These are phyloP conservation scores for Lentinus tigrinus DNA, from an alignment of 768 basidiomycete species.

Conservation along the genomic window DNA sequence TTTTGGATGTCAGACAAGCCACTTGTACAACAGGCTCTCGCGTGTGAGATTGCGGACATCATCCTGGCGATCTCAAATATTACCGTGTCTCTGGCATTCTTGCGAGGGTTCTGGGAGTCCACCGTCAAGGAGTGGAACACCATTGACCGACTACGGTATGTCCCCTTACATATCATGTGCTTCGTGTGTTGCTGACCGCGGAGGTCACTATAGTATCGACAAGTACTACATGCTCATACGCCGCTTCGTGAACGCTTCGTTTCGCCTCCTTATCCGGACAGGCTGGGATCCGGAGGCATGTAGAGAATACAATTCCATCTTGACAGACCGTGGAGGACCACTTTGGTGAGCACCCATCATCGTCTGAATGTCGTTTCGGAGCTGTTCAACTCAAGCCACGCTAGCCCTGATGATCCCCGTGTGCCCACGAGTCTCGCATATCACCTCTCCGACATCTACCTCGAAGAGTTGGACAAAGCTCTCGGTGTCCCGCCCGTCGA, in stretches of 20 bases:
- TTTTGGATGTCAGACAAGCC: slow-evolving; percentile 99
- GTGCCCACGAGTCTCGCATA: slow-evolving; percentile 79
- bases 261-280: slow-evolving; percentile 69
- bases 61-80: slow-evolving; percentile 64
- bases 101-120: slow-evolving; percentile 88
- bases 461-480: slow-evolving; percentile 84
- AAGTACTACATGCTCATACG: slow-evolving; percentile 97
- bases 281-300: slow-evolving; percentile 64
- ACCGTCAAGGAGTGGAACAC: slow-evolving; percentile 92
- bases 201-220: slow-evolving; percentile 66
- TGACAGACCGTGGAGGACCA: slow-evolving; percentile 71
- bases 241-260: slow-evolving; percentile 82
- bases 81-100: slow-evolving; percentile 65
- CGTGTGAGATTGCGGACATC: slow-evolving; percentile 80
- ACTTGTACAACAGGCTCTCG: slow-evolving; percentile 89
- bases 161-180: neutral
- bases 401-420: slow-evolving; percentile 66
- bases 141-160: slow-evolving; percentile 85
- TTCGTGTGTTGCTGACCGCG: neutral
- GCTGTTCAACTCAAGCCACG: neutral
- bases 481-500: slow-evolving; percentile 32
- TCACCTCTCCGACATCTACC: slow-evolving; percentile 86
- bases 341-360: slow-evolving; percentile 57
- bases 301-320: slow-evolving; percentile 65
- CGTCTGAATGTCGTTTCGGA: neutral